These are phyloP conservation scores for Tuber microsphaerosporum DNA, from an alignment of 495 filamentous ascomycete species.

Conservation along the genomic window DNA sequence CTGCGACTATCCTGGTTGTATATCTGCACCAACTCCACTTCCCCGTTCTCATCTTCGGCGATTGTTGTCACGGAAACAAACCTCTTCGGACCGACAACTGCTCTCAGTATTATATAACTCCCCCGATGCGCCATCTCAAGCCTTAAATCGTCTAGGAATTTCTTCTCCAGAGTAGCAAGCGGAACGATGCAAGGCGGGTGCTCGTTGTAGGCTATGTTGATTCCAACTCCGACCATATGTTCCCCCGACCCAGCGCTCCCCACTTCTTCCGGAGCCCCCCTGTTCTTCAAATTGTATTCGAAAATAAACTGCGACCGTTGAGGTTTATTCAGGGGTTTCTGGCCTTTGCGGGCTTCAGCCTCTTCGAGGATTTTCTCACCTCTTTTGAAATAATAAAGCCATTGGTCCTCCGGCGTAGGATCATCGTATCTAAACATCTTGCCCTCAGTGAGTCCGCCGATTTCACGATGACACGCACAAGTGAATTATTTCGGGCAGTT, in stretches of 20 bases:
- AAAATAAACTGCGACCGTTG: neutral
- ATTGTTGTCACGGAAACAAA: constrained; percentile 14
- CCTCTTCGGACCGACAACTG: constrained; percentile 13
- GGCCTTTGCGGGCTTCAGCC: neutral
- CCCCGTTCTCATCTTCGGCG: constrained; percentile 25
- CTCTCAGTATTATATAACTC: constrained; percentile 17
- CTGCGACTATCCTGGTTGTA: constrained; percentile 17
- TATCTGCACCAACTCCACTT: constrained; percentile 21
- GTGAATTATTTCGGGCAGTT: neutral
- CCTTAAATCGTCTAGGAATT: constrained; percentile 15
- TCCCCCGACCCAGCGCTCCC: neutral
- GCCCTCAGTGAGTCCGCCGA: neutral
- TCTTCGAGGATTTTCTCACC: neutral
- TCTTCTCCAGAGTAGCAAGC: constrained; percentile 15
- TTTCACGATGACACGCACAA: neutral
- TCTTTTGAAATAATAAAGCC: neutral
- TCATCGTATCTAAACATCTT: neutral
- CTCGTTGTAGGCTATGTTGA: constrained; percentile 4
- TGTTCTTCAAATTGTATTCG: neutral
- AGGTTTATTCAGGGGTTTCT: neutral
- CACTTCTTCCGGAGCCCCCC: neutral
- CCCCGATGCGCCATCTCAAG: constrained; percentile 24
- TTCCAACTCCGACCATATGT: neutral
- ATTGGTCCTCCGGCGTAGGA: neutral
- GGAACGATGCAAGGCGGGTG: constrained; percentile 15